Evolutionary conservation across 768 basidiomycete genomes (phyloP).

Genomic region (Trametes gibbosa): DNA sequence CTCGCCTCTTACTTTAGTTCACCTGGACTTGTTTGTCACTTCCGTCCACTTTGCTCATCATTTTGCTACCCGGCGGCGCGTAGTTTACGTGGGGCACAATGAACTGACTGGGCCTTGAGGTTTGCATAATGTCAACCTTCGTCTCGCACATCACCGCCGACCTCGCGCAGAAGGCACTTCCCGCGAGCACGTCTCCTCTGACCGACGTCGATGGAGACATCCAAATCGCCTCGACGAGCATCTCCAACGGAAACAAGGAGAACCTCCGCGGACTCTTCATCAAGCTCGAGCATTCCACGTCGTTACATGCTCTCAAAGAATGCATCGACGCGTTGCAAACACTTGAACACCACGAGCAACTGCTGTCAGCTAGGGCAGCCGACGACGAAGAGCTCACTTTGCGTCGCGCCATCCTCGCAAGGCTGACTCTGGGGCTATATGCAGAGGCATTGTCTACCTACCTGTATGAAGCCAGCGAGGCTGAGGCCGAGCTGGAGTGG

Average conservation of each 20-base stretch:
- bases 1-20: too few relatives aligned
- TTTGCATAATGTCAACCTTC: conserved; percentile 37
- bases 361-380: conserved; percentile 4
- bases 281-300: conserved; percentile 35
- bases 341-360: conserved; percentile 15
- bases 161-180: conserved; percentile 30
- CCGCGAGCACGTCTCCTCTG: conserved; percentile 23
- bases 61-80: too few relatives aligned
- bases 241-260: conserved; percentile 27
- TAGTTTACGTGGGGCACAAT: not conserved
- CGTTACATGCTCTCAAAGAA: conserved; percentile 28
- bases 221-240: not conserved
- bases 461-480: conserved; percentile 61
- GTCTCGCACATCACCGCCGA: conserved; percentile 37
- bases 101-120: too few relatives aligned
- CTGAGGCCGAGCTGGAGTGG: conserved; percentile 80
- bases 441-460: conserved; percentile 61
- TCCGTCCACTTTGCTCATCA: too few relatives aligned
- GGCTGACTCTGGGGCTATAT: conserved; percentile 58
- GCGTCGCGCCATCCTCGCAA: conserved; percentile 44
- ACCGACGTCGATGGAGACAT: not conserved
- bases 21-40: too few relatives aligned
- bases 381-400: conserved; percentile 36
- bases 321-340: conserved; percentile 31
- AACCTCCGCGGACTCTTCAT: conserved; percentile 38